These are phyloP conservation scores for Cladosporium velox DNA, from an alignment of 2,329 filamentous ascomycete species.

Conservation along the genomic window DNA sequence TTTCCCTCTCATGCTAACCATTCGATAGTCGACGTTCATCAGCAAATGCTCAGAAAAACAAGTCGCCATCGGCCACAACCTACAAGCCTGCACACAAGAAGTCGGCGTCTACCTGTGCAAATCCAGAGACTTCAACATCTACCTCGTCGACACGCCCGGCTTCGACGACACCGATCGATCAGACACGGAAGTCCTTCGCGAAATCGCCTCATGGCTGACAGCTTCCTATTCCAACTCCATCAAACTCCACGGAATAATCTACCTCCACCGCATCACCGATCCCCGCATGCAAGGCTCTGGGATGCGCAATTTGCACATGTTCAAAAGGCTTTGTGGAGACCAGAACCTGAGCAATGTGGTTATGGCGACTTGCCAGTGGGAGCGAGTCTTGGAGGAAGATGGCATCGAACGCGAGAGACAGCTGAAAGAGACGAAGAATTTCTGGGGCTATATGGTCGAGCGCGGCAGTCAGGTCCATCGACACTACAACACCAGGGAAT, in stretches of 20 bases:
- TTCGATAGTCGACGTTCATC: slow-evolving; percentile 38
- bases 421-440: slow-evolving; percentile 25
- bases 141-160: slow-evolving; percentile 31
- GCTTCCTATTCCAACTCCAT: slow-evolving; percentile 36
- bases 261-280: slow-evolving; percentile 50
- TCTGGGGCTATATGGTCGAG: slow-evolving; percentile 30
- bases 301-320: slow-evolving; percentile 47
- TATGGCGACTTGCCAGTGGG: slow-evolving; percentile 50
- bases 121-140: slow-evolving; percentile 8
- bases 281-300: slow-evolving; percentile 44
- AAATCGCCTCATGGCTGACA: slow-evolving; percentile 45
- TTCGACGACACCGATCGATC: slow-evolving; percentile 48
- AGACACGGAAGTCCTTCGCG: slow-evolving; percentile 47
- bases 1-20: no score
- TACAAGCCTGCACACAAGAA: slow-evolving; percentile 21
- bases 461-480: slow-evolving; percentile 25
- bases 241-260: slow-evolving; percentile 48
- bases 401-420: slow-evolving; percentile 29
- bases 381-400: slow-evolving; percentile 23
- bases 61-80: slow-evolving; percentile 36
- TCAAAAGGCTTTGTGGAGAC: slow-evolving; percentile 48
- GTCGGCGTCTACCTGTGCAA: slow-evolving; percentile 13
- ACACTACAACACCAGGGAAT: slow-evolving; percentile 22
- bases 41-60: slow-evolving; percentile 15
- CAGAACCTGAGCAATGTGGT: slow-evolving; percentile 44